Percentiles rank a stretch among this genome's conserved stretches.
phyloP scores from a whole-genome alignment of 1,284 basidiomycete genomes.

The Phellopilus nigrolimitatus region DNA sequence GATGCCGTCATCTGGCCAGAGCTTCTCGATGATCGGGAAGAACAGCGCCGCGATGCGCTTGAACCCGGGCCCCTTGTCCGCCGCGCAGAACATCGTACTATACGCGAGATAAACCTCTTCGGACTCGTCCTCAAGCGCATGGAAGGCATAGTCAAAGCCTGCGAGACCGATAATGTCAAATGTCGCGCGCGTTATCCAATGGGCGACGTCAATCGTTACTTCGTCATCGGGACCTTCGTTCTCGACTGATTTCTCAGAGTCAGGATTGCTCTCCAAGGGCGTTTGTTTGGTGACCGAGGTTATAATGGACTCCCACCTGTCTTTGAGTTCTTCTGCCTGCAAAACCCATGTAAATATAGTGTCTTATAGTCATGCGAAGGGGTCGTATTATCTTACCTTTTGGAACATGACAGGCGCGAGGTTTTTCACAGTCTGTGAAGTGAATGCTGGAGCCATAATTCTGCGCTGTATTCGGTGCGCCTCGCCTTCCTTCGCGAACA shows the following conservation, averaged over 20 bases:
- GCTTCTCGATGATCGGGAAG: slow-evolving; percentile 39
- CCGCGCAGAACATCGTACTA: slow-evolving; percentile 42
- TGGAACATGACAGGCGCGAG: slow-evolving; percentile 42
- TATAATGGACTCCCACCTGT: slow-evolving; percentile 35
- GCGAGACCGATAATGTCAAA: slow-evolving; percentile 50
- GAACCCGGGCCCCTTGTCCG: slow-evolving; percentile 36
- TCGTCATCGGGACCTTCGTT: slow-evolving; percentile 4
- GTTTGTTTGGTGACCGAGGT: slow-evolving; percentile 15
- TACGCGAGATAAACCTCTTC: slow-evolving; percentile 46
- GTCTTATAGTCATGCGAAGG: background rate
- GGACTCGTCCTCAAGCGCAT: slow-evolving; percentile 42
- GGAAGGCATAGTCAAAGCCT: slow-evolving; percentile 46
- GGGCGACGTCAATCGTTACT: slow-evolving; percentile 38
- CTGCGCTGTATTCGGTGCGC: slow-evolving; percentile 41
- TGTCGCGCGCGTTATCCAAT: slow-evolving; percentile 45
- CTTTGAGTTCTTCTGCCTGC: slow-evolving; percentile 37
- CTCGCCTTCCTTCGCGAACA: slow-evolving; percentile 46
- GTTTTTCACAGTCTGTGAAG: slow-evolving; percentile 36
- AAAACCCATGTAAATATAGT: background rate
- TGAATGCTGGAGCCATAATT: slow-evolving; percentile 46
- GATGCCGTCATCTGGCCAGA: slow-evolving; percentile 41
- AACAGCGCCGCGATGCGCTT: slow-evolving; percentile 39
- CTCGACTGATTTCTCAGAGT: background rate
- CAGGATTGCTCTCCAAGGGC: slow-evolving; percentile 1
- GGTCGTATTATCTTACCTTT: slow-evolving; percentile 28